A percentile compares a stretch with the other conserved stretches of the same genome.
These are phyloP conservation scores for Aureobasidium namibiae DNA, from an alignment of 2,329 filamentous ascomycete genomes.

Conservation along the genomic window DNA sequence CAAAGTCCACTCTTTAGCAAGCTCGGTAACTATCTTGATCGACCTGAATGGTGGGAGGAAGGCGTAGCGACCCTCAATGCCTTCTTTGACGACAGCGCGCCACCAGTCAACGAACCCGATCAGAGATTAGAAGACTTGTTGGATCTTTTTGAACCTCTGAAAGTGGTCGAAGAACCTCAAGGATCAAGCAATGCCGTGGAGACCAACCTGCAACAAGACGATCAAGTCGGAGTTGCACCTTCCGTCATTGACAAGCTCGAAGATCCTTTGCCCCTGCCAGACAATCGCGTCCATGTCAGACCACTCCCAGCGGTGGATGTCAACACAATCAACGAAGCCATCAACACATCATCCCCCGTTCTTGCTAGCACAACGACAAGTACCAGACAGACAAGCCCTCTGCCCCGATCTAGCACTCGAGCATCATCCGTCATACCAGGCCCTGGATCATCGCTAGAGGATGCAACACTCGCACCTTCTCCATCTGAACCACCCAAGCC, in stretches of 20 bases:
- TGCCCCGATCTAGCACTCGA: neutral
- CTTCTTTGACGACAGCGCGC: neutral
- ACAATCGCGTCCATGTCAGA: neutral
- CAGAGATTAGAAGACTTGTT: neutral
- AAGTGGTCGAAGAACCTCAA: neutral
- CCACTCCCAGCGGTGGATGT: too few relatives aligned
- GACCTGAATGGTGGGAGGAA: conserved; percentile 2
- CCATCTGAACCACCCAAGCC: neutral
- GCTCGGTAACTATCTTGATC: neutral
- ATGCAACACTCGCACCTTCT: neutral
- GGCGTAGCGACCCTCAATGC: neutral
- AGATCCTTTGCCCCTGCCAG: neutral
- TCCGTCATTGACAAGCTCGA: neutral
- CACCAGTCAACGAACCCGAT: neutral
- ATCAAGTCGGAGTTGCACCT: neutral
- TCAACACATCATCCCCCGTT: neutral
- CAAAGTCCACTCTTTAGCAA: neutral
- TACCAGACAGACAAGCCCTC: neutral
- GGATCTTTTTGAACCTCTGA: neutral
- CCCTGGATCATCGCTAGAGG: neutral
- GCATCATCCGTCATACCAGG: neutral
- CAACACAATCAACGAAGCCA: neutral
- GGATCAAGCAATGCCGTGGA: too few relatives aligned
- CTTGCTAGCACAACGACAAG: neutral
- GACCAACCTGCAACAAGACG: neutral